Evolutionary conservation across 2,329 filamentous ascomycete genomes (phyloP), one percentile per base, ranked within the genome.

Genomic region (Neoarthrinium moseri): DNA sequence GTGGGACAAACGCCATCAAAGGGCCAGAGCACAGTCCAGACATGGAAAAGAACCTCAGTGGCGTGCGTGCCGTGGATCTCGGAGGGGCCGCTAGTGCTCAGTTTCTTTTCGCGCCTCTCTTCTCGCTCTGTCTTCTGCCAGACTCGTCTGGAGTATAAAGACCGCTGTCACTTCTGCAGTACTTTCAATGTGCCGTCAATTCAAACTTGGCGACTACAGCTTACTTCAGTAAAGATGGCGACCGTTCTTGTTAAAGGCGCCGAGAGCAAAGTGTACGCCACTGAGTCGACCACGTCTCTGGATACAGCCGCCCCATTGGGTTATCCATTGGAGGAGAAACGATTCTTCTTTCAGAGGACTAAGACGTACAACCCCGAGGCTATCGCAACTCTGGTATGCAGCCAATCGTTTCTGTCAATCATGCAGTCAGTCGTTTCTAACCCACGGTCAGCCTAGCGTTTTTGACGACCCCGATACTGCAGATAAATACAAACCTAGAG

Each of bases 401-500:
- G 29, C 15, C 21, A n/a, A n/a, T n/a, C n/a, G n/a, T n/a, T n/a
- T n/a, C n/a, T n/a, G n/a, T n/a, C n/a, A n/a, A n/a, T n/a, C n/a
- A n/a, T n/a, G n/a, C n/a, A n/a, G n/a, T n/a, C n/a, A n/a, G n/a
- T n/a, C n/a, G n/a, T n/a, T n/a, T 30, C 26, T 35, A 20, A 45
- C 17, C 4, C 20, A 68, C 66, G 1, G n/a, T 11, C 63, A 70
- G 43, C 68, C 63, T 2, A 72, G 68, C 4, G 69, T 72, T 6
- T 72, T 61, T 38, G 70, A 74, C 33, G 65, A 73, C 41, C 66
- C 69, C 0, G 62, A 67, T 4, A 61, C 62, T 2, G 65, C 64
- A 2, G 67, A 68, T 34, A 68, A 72, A 47, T 49, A 66, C 12
- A 57, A 60, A 26, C 54, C 54, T 33, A 45, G 51, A 27, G 40